These are phyloP conservation scores for Kwoniella dendrophila DNA, from an alignment of 768 basidiomycete genomes.

Conservation along the genomic window DNA sequence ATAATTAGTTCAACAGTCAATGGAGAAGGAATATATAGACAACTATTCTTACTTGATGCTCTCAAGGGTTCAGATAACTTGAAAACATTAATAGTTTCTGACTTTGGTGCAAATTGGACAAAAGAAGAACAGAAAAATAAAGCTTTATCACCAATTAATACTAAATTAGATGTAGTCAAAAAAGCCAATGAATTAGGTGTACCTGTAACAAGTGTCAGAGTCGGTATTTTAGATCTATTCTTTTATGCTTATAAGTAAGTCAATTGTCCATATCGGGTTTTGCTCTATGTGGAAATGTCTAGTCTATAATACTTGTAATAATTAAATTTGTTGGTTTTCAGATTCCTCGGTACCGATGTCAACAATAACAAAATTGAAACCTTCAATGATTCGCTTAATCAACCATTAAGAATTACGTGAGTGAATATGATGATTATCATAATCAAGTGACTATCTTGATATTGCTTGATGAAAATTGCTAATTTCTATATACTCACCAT, in stretches of 20 bases:
- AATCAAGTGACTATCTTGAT: too few relatives aligned
- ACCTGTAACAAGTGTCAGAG: constrained; percentile 13
- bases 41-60: constrained; percentile 16
- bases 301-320: background rate
- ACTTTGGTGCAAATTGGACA: constrained; percentile 26
- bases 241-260: constrained; percentile 23
- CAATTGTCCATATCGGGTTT: background rate
- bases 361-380: constrained; percentile 20
- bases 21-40: constrained; percentile 1
- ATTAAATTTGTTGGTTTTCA: background rate
- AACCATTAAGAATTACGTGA: constrained; percentile 17
- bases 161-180: constrained; percentile 12
- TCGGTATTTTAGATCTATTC: constrained; percentile 16
- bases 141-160: constrained; percentile 1
- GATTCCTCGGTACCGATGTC: constrained; percentile 21
- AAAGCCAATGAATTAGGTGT: constrained; percentile 9
- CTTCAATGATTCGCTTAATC: constrained; percentile 8
- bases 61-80: constrained; percentile 5
- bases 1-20: constrained; percentile 22
- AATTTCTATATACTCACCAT: too few relatives aligned
- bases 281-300: background rate
- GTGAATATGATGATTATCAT: background rate
- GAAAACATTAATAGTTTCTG: constrained; percentile 25
- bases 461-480: too few relatives aligned
- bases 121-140: constrained; percentile 11